Conservation (phyloP, 23 red algal species). For the Chondrus crispus region DNA sequence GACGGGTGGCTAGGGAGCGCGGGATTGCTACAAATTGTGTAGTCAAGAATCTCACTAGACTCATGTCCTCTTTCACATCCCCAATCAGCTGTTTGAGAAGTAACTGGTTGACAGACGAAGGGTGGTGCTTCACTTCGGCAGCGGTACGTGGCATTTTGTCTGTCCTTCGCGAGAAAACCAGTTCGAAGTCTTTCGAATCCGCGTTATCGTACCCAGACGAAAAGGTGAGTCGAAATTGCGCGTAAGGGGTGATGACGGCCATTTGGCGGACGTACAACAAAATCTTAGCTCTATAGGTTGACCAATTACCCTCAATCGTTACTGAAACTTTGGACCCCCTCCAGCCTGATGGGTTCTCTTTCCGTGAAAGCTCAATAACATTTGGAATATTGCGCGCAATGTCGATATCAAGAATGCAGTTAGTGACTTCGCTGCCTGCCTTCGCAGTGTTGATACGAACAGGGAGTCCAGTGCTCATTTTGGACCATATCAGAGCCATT, state of each 20-base stretch:
- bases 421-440: conserved; percentile 7
- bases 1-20: conserved; percentile 43
- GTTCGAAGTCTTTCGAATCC: conserved; percentile 47
- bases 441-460: conserved; percentile 59
- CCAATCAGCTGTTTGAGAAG: conserved; percentile 75
- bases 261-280: conserved; percentile 87
- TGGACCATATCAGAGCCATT: conserved; percentile 94
- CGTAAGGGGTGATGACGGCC: conserved; percentile 93
- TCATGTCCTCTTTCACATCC: conserved; percentile 30
- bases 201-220: background rate
- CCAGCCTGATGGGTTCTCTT: conserved; percentile 43
- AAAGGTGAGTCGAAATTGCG: conserved; percentile 68
- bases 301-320: conserved; percentile 91
- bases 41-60: conserved; percentile 52
- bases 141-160: conserved; percentile 76
- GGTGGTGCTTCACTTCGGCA: conserved; percentile 87
- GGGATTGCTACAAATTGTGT: conserved; percentile 62
- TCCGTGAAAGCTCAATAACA: conserved; percentile 47
- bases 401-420: conserved; percentile 87
- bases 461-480: conserved; percentile 89
- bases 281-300: conserved; percentile 74
- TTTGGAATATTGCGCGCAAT: conserved; percentile 71
- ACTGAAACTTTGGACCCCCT: conserved; percentile 71
- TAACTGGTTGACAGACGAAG: conserved; percentile 83
- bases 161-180: conserved; percentile 67